Evolutionary conservation across 1,284 basidiomycete genomes (phyloP).

Genomic region (Trichosporon asahii): DNA sequence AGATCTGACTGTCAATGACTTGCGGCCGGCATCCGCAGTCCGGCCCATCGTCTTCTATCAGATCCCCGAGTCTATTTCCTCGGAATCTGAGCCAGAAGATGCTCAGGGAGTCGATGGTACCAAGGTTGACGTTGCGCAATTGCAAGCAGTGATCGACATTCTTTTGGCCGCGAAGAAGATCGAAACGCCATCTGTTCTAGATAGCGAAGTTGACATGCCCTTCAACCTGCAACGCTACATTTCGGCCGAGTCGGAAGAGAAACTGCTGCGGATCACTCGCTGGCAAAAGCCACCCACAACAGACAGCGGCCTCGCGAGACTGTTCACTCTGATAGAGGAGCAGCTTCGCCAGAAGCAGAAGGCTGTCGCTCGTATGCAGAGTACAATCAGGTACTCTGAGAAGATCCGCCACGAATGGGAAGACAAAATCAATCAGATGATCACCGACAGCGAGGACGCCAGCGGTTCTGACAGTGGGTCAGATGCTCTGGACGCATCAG

Average conservation of each 20-base stretch:
- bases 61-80: constrained; percentile 35
- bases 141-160: constrained; percentile 82
- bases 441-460: constrained; percentile 62
- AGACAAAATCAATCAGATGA: constrained; percentile 67
- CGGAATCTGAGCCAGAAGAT: constrained; percentile 23
- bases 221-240: constrained; percentile 89
- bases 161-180: constrained; percentile 76
- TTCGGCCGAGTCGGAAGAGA: constrained; percentile 77
- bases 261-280: constrained; percentile 70
- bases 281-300: constrained; percentile 83
- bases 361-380: constrained; percentile 93
- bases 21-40: constrained; percentile 68
- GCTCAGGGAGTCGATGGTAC: constrained; percentile 69
- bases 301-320: constrained; percentile 74
- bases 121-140: constrained; percentile 68
- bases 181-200: constrained; percentile 81
- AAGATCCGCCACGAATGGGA: constrained; percentile 98
- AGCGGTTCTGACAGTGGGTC: constrained; percentile 43
- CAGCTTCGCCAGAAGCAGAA: constrained; percentile 91
- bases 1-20: constrained; percentile 55
- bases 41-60: constrained; percentile 70
- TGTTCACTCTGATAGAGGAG: constrained; percentile 80
- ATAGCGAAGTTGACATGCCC: constrained; percentile 82
- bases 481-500: constrained; percentile 16
- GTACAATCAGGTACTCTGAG: constrained; percentile 95